A percentile compares a stretch with the other conserved stretches of the same genome.
These are phyloP conservation scores for Inga oerstediana DNA, from an alignment of 306 rosid species.

Conservation along the genomic window DNA sequence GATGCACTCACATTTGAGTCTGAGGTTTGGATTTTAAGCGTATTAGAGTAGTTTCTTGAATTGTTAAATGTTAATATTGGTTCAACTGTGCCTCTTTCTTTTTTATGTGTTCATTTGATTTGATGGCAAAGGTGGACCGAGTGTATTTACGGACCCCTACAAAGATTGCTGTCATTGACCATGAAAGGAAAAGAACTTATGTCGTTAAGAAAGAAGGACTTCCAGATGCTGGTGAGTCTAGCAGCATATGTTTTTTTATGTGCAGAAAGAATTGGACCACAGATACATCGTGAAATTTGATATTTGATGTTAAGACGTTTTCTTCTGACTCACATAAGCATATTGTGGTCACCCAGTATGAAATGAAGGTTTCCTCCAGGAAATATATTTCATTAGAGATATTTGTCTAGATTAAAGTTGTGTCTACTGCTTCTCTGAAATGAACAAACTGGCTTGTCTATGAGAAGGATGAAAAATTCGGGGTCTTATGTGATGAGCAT, in stretches of 20 bases:
- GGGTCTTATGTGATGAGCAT: too few species aligned
- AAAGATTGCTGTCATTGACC: conserved; percentile 84
- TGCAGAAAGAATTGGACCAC: neutral
- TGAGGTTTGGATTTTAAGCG: conserved; percentile 51
- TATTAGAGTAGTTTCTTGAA: neutral
- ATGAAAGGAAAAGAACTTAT: conserved; percentile 82
- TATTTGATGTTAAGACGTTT: neutral
- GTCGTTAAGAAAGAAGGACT: conserved; percentile 81
- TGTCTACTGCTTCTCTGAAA: neutral
- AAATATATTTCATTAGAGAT: neutral
- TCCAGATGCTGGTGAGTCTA: conserved; percentile 79
- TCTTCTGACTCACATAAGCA: neutral
- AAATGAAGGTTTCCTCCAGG: conserved; percentile 7
- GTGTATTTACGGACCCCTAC: conserved; percentile 76
- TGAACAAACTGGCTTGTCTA: conserved; percentile 1
- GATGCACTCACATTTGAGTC: conserved; percentile 81
- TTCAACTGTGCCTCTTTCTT: conserved; percentile 27
- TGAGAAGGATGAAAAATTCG: neutral
- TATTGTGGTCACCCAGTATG: neutral
- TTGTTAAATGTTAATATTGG: conserved; percentile 6
- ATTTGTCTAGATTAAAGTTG: neutral
- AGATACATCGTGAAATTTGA: conserved; percentile 6
- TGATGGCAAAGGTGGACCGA: conserved; percentile 65
- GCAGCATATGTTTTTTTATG: neutral
- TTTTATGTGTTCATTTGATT: conserved; percentile 12